Percentiles rank a stretch among this genome's conserved stretches.
Evolutionary conservation across 2,329 filamentous ascomycete genomes (phyloP).

Genomic region (Fusarium goolgardi): DNA sequence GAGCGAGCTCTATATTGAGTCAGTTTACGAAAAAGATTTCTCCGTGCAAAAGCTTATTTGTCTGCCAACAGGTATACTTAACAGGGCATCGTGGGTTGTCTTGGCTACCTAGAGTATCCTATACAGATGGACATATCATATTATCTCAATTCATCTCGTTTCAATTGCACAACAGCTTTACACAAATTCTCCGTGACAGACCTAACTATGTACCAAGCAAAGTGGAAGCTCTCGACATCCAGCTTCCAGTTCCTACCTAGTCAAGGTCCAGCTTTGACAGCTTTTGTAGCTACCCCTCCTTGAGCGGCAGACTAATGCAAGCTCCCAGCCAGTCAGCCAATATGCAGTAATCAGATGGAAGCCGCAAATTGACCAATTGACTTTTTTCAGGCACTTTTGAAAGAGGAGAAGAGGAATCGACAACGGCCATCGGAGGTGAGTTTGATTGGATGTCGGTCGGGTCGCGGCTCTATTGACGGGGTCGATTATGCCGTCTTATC

Average conservation of each 20-base stretch:
- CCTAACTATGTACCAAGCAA: slow-evolving; percentile 1
- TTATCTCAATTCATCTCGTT: background rate
- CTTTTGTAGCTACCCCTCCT: slow-evolving; percentile 9
- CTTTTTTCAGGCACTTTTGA: slow-evolving; percentile 22
- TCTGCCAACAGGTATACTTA: background rate
- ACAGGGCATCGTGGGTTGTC: background rate
- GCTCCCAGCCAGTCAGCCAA: background rate
- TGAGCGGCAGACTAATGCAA: slow-evolving; percentile 34
- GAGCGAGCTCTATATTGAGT: background rate
- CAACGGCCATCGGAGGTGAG: slow-evolving; percentile 25
- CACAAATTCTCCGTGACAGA: background rate
- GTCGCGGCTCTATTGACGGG: slow-evolving; percentile 23
- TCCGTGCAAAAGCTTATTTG: slow-evolving; percentile 1
- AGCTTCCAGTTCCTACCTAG: background rate
- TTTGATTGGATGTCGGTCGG: slow-evolving; percentile 37
- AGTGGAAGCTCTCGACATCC: slow-evolving; percentile 2
- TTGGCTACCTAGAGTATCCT: background rate
- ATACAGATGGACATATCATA: background rate
- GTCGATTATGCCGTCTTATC: slow-evolving; percentile 11
- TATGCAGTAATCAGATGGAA: slow-evolving; percentile 12
- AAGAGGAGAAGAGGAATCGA: background rate
- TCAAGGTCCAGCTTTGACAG: background rate
- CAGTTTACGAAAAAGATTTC: slow-evolving; percentile 6
- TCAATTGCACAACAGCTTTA: background rate
- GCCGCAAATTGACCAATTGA: slow-evolving; percentile 13